A percentile compares a stretch with the other conserved stretches of the same genome.
These are phyloP conservation scores for Aspergillus spinulosporus DNA, from an alignment of 2,329 filamentous ascomycete genomes.

Conservation along the genomic window DNA sequence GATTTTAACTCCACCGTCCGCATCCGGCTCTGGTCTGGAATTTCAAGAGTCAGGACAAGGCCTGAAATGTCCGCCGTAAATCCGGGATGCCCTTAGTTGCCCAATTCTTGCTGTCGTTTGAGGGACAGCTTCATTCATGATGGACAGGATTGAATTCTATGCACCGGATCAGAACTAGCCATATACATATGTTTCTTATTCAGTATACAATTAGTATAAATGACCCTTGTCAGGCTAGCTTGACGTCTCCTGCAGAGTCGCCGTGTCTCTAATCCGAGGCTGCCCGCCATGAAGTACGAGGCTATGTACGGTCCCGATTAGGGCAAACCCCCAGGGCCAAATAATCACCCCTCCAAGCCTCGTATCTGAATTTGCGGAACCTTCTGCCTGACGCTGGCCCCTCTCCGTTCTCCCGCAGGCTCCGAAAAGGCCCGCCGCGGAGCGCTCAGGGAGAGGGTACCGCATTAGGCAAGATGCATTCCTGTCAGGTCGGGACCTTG, in stretches of 20 bases:
- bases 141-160: neutral
- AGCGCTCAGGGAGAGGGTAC: neutral
- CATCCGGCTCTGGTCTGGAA: neutral
- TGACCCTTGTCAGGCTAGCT: neutral
- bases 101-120: neutral
- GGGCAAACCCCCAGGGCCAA: neutral
- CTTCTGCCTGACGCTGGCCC: neutral
- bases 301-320: neutral
- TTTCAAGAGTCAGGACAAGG: neutral
- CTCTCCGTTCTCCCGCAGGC: neutral
- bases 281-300: neutral
- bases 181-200: neutral
- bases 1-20: neutral
- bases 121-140: neutral
- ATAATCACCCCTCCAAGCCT: neutral
- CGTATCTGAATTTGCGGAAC: neutral
- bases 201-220: neutral
- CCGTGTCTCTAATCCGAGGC: neutral
- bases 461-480: conserved; percentile 2
- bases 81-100: neutral
- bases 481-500: neutral
- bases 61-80: neutral
- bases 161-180: neutral
- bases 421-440: neutral
- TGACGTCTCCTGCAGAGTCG: neutral